These are phyloP conservation scores for Dipteronia dyeriana DNA, from an alignment of 345 rosid genomes.

Conservation along the genomic window DNA sequence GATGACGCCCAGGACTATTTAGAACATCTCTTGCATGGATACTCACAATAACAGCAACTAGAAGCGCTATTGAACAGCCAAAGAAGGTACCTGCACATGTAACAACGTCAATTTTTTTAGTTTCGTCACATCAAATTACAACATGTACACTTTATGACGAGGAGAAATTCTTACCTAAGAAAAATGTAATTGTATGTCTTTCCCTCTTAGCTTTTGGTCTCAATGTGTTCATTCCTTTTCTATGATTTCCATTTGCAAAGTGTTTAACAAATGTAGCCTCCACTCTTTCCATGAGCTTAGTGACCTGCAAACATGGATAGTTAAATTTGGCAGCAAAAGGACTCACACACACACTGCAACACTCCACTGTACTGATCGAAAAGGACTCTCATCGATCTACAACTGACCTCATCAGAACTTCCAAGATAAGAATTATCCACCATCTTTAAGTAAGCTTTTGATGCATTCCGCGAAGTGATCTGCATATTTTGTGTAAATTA, in stretches of 20 bases:
- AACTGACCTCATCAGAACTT: conserved; percentile 60
- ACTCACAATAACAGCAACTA: conserved; percentile 46
- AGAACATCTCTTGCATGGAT: conserved; percentile 58
- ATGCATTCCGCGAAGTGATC: conserved; percentile 58
- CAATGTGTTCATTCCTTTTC: conserved; percentile 60
- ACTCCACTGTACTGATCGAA: background rate
- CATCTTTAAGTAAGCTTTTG: conserved; percentile 52
- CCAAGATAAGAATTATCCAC: conserved; percentile 72
- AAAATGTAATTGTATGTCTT: conserved; percentile 65
- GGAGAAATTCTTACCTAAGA: conserved; percentile 44
- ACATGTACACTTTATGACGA: background rate
- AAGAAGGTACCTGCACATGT: conserved; percentile 52
- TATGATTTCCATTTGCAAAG: conserved; percentile 72
- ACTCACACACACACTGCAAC: too few relatives aligned
- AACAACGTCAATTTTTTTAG: background rate
- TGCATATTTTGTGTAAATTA: conserved; percentile 14
- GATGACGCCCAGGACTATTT: conserved; percentile 38
- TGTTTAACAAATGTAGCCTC: conserved; percentile 70
- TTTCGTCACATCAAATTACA: too few relatives aligned
- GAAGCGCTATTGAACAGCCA: conserved; percentile 70
- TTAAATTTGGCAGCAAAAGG: background rate
- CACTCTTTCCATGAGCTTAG: conserved; percentile 63
- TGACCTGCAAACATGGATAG: conserved; percentile 38
- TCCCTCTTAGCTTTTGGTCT: conserved; percentile 63
- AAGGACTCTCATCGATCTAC: too few relatives aligned